Evolutionary conservation across 257 asterid genomes (phyloP).

Genomic region (Nicotiana knightiana): DNA sequence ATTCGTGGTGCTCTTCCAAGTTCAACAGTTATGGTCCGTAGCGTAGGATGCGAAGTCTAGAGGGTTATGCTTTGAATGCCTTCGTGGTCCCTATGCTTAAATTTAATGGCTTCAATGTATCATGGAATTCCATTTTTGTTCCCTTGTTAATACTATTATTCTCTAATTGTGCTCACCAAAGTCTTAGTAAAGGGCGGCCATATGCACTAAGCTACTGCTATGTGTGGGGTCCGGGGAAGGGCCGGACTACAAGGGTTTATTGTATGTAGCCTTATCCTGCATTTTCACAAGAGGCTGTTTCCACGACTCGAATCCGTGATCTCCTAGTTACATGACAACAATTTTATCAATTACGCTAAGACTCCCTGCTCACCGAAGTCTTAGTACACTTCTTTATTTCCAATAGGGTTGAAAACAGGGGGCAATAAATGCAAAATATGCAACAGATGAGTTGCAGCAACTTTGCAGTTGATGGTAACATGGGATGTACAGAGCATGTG

Average conservation of each 20-base stretch:
- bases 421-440: background rate
- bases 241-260: too few species aligned
- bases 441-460: background rate
- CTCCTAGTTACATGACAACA: too few species aligned
- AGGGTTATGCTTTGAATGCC: slow-evolving; percentile 10
- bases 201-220: too few species aligned
- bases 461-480: background rate
- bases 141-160: slow-evolving; percentile 2
- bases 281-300: too few species aligned
- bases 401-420: background rate
- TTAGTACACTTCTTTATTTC: background rate
- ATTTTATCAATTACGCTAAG: too few species aligned
- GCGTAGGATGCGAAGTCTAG: slow-evolving; percentile 12
- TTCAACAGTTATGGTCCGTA: slow-evolving; percentile 8
- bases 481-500: background rate
- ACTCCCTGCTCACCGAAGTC: background rate
- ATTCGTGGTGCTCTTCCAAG: background rate
- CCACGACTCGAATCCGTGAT: too few species aligned
- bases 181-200: background rate
- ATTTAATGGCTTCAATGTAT: slow-evolving; percentile 22
- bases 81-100: slow-evolving; percentile 2
- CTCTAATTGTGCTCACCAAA: background rate
- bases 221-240: too few species aligned
- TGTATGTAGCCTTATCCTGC: too few species aligned
- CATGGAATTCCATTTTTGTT: slow-evolving; percentile 9